phyloP scores from a whole-genome alignment of 495 filamentous ascomycete species.

The Xylaria palmicola region DNA sequence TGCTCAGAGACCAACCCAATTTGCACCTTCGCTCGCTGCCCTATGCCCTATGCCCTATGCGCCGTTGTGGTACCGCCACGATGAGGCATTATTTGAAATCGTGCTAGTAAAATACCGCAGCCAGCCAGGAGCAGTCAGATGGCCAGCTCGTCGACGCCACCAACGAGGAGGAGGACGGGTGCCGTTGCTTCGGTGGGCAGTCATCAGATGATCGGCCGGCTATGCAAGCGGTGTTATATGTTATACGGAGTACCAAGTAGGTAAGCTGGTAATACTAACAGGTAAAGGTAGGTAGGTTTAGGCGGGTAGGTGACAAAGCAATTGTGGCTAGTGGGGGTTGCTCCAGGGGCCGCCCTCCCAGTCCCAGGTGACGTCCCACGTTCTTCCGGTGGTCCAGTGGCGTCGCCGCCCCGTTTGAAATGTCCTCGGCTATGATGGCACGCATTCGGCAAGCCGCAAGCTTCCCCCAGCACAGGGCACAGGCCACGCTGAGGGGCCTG shows the following conservation, averaged over 20 bases:
- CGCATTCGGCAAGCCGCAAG: slow-evolving; percentile 16
- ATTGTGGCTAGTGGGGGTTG: neutral
- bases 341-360: neutral
- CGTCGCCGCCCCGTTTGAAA: neutral
- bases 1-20: too few relatives aligned
- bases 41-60: too few relatives aligned
- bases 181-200: neutral
- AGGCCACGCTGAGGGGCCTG: too few relatives aligned
- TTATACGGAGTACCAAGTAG: too few relatives aligned
- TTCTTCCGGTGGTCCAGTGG: slow-evolving; percentile 15
- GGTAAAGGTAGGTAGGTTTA: neutral
- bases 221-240: too few relatives aligned
- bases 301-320: too few relatives aligned
- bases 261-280: too few relatives aligned
- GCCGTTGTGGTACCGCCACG: neutral
- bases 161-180: neutral
- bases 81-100: slow-evolving; percentile 8
- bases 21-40: too few relatives aligned
- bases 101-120: slow-evolving; percentile 1
- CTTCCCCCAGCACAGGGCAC: too few relatives aligned
- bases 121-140: neutral
- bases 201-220: neutral
- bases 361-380: neutral
- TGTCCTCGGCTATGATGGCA: slow-evolving; percentile 17
- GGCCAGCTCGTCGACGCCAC: neutral